Evolutionary conservation across 306 rosid species (phyloP), one percentile per base, ranked within the genome.

Genomic region (Malus sylvestris): DNA sequence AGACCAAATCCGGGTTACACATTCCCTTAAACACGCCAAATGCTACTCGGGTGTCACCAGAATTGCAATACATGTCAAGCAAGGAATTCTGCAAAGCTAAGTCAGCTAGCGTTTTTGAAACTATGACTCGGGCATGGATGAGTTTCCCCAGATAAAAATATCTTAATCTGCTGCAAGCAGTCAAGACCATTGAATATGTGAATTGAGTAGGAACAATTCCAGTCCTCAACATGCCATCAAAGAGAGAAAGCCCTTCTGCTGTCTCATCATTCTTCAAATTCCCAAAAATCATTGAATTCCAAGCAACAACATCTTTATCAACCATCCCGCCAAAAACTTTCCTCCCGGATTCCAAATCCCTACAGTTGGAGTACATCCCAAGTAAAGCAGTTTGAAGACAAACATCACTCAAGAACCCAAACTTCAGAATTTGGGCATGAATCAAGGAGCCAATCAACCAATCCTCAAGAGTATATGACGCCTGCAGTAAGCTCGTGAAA

Each of bases 281-380:
- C 20, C 97, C 97, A 67, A 78, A 55, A 63, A 94, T 94, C 76
- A 92, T 84, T 32, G 98, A 86, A 85, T 94, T 94, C 97, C 97
- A 90, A 81, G 93, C 86, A 46, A 92, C 87, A 65, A 61, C 81
- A 78, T 92, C 98, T 85, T 78, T 92, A 74, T 83, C 81, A 44
- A 74, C 74, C 70, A 89, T 83, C 78, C 85, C 76, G 73, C 68
- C 70, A 59, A 94, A 92, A 76, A 89, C 89, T 70, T 74, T 84
- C 35, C 83, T 82, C 9, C 95, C 95, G 6, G 97, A 85, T 14
- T 70, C 33, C 85, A 91, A 71, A 80, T 90, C 95, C 80, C 80
- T 73, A 73, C 96, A 83, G 70, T 38, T 84, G 0, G 95, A 90
- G 88, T 94, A 90, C 96, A 89, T 85, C 62, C 89, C 90, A 79